Percentiles rank a stretch among this genome's conserved stretches.
These are phyloP conservation scores for Umbilicaria muhlenbergii DNA, from an alignment of 495 filamentous ascomycete species.

Conservation along the genomic window DNA sequence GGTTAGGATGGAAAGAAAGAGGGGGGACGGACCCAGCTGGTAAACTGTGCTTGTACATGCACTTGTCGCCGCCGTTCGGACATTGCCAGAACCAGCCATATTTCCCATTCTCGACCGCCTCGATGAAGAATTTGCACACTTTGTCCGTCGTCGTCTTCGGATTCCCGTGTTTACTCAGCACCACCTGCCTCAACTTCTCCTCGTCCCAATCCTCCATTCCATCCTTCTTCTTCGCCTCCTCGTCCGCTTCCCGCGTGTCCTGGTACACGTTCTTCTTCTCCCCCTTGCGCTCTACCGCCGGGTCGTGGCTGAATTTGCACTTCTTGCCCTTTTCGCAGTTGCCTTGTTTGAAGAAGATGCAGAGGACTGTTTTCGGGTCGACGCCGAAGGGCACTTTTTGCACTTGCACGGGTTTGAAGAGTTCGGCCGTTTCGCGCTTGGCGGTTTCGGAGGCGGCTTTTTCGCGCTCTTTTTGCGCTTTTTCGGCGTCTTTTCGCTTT, in stretches of 20 bases:
- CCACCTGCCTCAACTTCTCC: slow-evolving; percentile 80
- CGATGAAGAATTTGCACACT: slow-evolving; percentile 98
- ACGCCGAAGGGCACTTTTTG: slow-evolving; percentile 97
- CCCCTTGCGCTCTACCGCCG: slow-evolving; percentile 73
- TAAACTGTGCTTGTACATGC: slow-evolving; percentile 95
- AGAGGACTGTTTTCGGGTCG: slow-evolving; percentile 96
- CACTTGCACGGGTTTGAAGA: slow-evolving; percentile 87
- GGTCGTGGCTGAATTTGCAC: slow-evolving; percentile 95
- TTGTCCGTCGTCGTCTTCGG: slow-evolving; percentile 93
- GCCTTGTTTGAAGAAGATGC: slow-evolving; percentile 90
- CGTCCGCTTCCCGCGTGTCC: slow-evolving; percentile 58
- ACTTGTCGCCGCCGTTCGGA: slow-evolving; percentile 93
- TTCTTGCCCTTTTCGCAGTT: slow-evolving; percentile 93
- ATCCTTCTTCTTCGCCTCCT: slow-evolving; percentile 70
- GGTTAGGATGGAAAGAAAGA: slow-evolving; percentile 12
- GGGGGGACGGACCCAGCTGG: slow-evolving; percentile 61
- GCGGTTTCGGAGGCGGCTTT: slow-evolving; percentile 77
- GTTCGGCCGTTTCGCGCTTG: slow-evolving; percentile 57
- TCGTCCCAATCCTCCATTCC: slow-evolving; percentile 95
- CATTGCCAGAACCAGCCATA: slow-evolving; percentile 99
- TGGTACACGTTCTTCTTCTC: slow-evolving; percentile 88
- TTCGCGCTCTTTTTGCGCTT: slow-evolving; percentile 66
- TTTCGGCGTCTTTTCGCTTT: slow-evolving; percentile 83
- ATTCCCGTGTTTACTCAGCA: slow-evolving; percentile 93
- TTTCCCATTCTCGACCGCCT: slow-evolving; percentile 93